Conservation (phyloP, 129 eudicot genomes). For the Tagetes erecta region DNA sequence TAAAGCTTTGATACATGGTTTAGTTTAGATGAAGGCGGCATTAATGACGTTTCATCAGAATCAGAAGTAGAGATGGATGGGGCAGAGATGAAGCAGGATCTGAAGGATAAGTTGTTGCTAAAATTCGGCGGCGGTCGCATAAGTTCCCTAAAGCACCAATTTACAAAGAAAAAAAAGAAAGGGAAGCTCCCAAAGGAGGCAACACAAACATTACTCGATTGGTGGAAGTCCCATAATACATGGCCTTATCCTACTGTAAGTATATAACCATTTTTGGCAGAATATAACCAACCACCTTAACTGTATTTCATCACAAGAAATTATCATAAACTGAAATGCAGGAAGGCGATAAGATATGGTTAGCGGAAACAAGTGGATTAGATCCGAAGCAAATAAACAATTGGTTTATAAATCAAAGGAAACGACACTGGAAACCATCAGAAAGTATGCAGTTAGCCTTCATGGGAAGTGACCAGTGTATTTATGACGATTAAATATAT, state of each 20-base stretch:
- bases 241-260: slow-evolving; percentile 98
- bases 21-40: slow-evolving; percentile 32
- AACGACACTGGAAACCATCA: slow-evolving; percentile 79
- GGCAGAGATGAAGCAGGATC: slow-evolving; percentile 53
- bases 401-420: too few species aligned
- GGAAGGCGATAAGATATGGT: slow-evolving; percentile 73
- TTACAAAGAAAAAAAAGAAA: slow-evolving; percentile 80
- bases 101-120: slow-evolving; percentile 66
- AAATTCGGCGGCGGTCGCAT: slow-evolving; percentile 66
- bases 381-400: slow-evolving; percentile 55
- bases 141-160: slow-evolving; percentile 54
- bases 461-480: slow-evolving; percentile 57
- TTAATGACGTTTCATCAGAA: slow-evolving; percentile 40
- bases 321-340: slow-evolving; percentile 23
- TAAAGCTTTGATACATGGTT: background rate
- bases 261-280: background rate
- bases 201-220: slow-evolving; percentile 62
- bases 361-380: slow-evolving; percentile 76
- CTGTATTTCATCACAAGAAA: background rate
- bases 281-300: background rate
- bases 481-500: slow-evolving; percentile 37
- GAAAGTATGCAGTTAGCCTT: slow-evolving; percentile 79
- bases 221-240: slow-evolving; percentile 85
- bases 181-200: slow-evolving; percentile 90
- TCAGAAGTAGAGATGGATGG: slow-evolving; percentile 62